These are phyloP conservation scores for Epichloe bromicola DNA, from an alignment of 2,329 filamentous ascomycete species.

Conservation along the genomic window DNA sequence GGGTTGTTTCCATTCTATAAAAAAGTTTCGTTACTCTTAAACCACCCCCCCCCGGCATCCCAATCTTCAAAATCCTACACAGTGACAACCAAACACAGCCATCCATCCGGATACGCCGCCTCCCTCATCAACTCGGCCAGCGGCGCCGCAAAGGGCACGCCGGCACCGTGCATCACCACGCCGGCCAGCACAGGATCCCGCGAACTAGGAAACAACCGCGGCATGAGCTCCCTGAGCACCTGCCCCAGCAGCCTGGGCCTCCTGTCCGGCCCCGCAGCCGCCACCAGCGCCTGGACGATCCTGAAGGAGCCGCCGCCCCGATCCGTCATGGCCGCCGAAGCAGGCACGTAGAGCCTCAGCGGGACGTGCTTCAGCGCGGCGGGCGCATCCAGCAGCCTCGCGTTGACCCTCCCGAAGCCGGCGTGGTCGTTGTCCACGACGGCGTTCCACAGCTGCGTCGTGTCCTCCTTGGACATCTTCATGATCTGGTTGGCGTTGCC, in stretches of 20 bases:
- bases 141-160: constrained; percentile 65
- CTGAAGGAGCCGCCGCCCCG: constrained; percentile 40
- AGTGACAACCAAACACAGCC: constrained; percentile 69
- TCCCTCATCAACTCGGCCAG: constrained; percentile 73
- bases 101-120: constrained; percentile 83
- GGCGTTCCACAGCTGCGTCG: constrained; percentile 67
- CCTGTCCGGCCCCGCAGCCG: constrained; percentile 27
- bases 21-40: too few species aligned
- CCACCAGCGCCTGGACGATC: constrained; percentile 63
- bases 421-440: constrained; percentile 65
- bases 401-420: constrained; percentile 62
- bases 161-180: constrained; percentile 73
- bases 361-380: constrained; percentile 72
- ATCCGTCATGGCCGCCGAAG: background rate
- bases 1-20: too few species aligned
- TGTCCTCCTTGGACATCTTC: constrained; percentile 74
- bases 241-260: constrained; percentile 51
- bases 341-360: constrained; percentile 73
- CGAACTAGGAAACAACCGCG: constrained; percentile 74
- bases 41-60: background rate
- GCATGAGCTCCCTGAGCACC: constrained; percentile 62
- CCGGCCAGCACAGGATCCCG: constrained; percentile 74
- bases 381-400: constrained; percentile 62
- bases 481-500: constrained; percentile 84
- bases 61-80: constrained; percentile 37